Conservation (phyloP, 2,329 filamentous ascomycete genomes). For the Aspergillus brunneoviolaceus region DNA sequence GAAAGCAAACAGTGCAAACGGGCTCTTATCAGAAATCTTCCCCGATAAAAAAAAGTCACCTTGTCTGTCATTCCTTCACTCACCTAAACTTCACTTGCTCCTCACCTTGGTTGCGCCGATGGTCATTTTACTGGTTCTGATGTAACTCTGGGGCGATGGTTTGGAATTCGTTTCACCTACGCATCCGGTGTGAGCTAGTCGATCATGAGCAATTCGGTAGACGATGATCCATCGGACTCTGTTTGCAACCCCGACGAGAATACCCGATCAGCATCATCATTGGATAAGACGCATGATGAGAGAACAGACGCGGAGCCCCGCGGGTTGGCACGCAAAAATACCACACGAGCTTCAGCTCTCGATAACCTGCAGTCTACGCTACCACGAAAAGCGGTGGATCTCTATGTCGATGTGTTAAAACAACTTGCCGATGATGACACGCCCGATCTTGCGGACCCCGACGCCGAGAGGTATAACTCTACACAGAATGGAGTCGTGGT, state of each 20-base stretch:
- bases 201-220: constrained; percentile 40
- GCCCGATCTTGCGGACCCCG: constrained; percentile 9
- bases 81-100: not conserved
- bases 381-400: constrained; percentile 48
- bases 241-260: constrained; percentile 8
- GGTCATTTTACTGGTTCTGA: not conserved
- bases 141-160: constrained; percentile 23
- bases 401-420: constrained; percentile 56
- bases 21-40: constrained; percentile 24
- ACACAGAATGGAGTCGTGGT: constrained; percentile 66
- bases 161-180: constrained; percentile 18
- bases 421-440: constrained; percentile 50
- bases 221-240: constrained; percentile 26
- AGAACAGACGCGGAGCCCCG: constrained; percentile 5
- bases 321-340: not conserved
- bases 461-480: constrained; percentile 30
- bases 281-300: not conserved
- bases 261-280: not conserved
- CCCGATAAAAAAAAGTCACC: not conserved
- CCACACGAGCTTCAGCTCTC: constrained; percentile 14
- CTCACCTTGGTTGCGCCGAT: not conserved
- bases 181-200: constrained; percentile 45
- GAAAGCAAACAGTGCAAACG: constrained; percentile 43
- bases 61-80: not conserved
- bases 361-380: constrained; percentile 24